Base-by-base conservation (phyloP, 1,284 basidiomycete species). In the Ceratobasidium sp. region DNA sequence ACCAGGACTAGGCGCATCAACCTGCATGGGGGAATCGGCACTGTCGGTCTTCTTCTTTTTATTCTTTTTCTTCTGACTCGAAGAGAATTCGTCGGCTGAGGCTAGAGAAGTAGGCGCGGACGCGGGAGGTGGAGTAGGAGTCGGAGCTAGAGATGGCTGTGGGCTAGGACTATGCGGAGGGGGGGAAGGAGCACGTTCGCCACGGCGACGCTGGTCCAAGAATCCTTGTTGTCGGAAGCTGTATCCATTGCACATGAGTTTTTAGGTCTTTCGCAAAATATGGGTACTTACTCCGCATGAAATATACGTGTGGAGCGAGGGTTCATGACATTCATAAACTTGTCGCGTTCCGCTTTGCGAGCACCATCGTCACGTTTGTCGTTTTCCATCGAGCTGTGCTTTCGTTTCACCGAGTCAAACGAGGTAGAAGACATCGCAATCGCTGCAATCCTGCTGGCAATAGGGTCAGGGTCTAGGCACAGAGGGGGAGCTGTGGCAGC, bases 291-390 rank as follows among this genome's bases (percentile, higher is more conserved):
- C 65, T 69, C 65, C 39, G 51, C 51, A 37, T 69, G 65, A 22
- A 69, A 69, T 54, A 69, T 69, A n/a, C 54, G 75, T 13, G 59
- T 73, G 11, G 75, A 46, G 76, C 87, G 85, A 6, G 90, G 90
- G 75, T 88, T 87, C 91, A 92, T 91, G 81, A 89, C 92, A 73
- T 90, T 87, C 84, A 91, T 85, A 69, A 94, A 87, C 84, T 92
- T 92, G 34, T 86, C 83, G 69, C 88, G 85, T 65, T 90, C 87
- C 24, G 87, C 88, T 80, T 88, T 90, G 16, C 65, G 65, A 77
- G 91, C 89, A 3, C 86, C 85, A 77, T 92, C 90, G 66, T 92
- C 89, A 74, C 91, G 90, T 77, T 92, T 91, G 11, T 87, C 86
- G 63, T 83, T 83, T 34, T 89, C 88, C 78, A 89, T 81, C 1